Evolutionary conservation across 2,329 filamentous ascomycete genomes (phyloP).

Genomic region (Ceratocystis ficicola): DNA sequence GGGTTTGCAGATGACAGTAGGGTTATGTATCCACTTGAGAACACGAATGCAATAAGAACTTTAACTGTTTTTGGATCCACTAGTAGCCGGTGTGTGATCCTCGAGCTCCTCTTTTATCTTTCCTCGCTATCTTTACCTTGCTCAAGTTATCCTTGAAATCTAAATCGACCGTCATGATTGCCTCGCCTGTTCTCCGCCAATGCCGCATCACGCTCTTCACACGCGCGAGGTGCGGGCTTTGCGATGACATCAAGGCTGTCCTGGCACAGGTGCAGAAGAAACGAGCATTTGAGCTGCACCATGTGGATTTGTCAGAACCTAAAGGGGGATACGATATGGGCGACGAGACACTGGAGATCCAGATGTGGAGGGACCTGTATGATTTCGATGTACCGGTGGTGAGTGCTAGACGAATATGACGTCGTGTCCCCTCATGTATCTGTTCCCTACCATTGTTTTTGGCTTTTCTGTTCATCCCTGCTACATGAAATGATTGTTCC

Average conservation of each 20-base stretch:
- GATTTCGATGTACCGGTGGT: slow-evolving; percentile 76
- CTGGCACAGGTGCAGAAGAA: slow-evolving; percentile 38
- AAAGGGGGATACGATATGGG: too few relatives aligned
- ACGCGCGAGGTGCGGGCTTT: slow-evolving; percentile 58
- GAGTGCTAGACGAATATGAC: slow-evolving; percentile 27
- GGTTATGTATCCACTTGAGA: background rate
- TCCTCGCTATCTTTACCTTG: too few relatives aligned
- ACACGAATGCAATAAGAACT: background rate
- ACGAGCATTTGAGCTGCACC: slow-evolving; percentile 54
- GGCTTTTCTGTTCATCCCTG: background rate
- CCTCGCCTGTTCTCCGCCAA: slow-evolving; percentile 39
- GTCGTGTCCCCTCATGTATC: background rate
- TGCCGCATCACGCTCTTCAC: slow-evolving; percentile 66
- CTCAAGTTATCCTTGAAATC: background rate
- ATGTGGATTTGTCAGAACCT: slow-evolving; percentile 55
- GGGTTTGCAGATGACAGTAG: background rate
- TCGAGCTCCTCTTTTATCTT: background rate
- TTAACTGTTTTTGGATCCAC: background rate
- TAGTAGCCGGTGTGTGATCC: background rate
- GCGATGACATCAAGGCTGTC: slow-evolving; percentile 53
- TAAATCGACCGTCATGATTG: slow-evolving; percentile 34
- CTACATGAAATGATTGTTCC: too few relatives aligned
- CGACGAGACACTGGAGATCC: slow-evolving; percentile 34
- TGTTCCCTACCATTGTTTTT: background rate
- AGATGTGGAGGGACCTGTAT: slow-evolving; percentile 59